Conservation (phyloP, 169 alveolate species). For the Eimeria brunetti region DNA sequence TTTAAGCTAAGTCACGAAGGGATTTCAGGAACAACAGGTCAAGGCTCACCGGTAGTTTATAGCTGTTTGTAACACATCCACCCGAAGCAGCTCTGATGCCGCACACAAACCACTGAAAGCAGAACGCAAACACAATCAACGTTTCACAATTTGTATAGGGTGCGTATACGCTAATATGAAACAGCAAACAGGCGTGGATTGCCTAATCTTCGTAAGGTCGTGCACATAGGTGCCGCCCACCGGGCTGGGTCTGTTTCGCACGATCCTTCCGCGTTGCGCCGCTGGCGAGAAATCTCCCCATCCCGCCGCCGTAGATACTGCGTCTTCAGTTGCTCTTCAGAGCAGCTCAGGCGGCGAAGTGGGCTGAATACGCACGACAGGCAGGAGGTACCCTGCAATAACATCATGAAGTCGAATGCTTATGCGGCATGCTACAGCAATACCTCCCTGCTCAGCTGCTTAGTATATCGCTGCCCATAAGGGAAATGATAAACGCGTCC, state of each 20-base stretch:
- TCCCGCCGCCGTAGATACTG: conserved; percentile 54
- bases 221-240: neutral
- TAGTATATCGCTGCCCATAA: neutral
- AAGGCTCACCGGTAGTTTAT: conserved; percentile 51
- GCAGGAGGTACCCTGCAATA: neutral
- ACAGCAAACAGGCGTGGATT: neutral
- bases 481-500: neutral
- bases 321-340: conserved; percentile 54
- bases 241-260: conserved; percentile 52
- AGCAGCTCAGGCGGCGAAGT: conserved; percentile 65
- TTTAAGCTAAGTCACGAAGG: neutral
- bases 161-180: neutral
- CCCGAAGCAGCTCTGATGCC: conserved; percentile 65
- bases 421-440: neutral
- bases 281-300: conserved; percentile 25
- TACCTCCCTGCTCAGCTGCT: neutral
- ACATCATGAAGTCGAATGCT: neutral
- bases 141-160: neutral
- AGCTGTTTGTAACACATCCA: conserved; percentile 54
- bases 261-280: conserved; percentile 50
- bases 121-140: neutral
- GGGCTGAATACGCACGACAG: conserved; percentile 31
- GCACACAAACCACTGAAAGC: conserved; percentile 60
- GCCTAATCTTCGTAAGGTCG: neutral
- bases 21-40: neutral